Evolutionary conservation across 164 flowering plant species (phyloP).

Genomic region (Chimonanthus praecox): DNA sequence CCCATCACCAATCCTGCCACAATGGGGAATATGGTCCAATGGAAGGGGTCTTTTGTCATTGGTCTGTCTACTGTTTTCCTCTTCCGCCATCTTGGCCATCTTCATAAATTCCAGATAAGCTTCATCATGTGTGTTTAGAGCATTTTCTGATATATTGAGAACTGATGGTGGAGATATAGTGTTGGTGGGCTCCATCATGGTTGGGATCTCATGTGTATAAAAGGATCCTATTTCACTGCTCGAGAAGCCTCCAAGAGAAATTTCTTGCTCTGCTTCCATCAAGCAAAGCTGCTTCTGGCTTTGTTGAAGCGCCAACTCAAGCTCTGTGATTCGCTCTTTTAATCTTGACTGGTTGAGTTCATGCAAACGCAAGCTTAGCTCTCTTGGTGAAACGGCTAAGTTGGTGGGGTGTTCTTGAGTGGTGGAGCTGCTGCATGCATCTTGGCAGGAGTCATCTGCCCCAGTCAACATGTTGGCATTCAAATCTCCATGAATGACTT

Average conservation of each 20-base stretch:
- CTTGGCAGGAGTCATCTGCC: conserved; percentile 24
- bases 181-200: conserved; percentile 13
- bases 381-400: conserved; percentile 68
- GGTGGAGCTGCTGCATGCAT: conserved; percentile 33
- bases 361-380: conserved; percentile 69
- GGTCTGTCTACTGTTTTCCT: conserved; percentile 11
- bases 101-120: conserved; percentile 42
- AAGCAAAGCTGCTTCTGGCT: conserved; percentile 39
- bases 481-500: conserved; percentile 57
- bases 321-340: conserved; percentile 66
- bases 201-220: conserved; percentile 22
- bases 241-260: conserved; percentile 24
- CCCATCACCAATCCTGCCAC: conserved; percentile 7
- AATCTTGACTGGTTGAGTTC: conserved; percentile 71
- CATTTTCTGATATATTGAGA: conserved; percentile 55
- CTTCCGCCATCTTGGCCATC: conserved; percentile 25
- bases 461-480: conserved; percentile 32
- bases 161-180: conserved; percentile 24
- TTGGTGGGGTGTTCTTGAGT: conserved; percentile 28
- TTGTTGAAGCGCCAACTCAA: conserved; percentile 59
- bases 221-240: conserved; percentile 23
- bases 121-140: conserved; percentile 59
- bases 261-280: conserved; percentile 31
- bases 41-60: conserved; percentile 4
- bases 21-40: conserved; percentile 2